phyloP scores from a whole-genome alignment of 208 protist species.

The Leishmania turanica region DNA sequence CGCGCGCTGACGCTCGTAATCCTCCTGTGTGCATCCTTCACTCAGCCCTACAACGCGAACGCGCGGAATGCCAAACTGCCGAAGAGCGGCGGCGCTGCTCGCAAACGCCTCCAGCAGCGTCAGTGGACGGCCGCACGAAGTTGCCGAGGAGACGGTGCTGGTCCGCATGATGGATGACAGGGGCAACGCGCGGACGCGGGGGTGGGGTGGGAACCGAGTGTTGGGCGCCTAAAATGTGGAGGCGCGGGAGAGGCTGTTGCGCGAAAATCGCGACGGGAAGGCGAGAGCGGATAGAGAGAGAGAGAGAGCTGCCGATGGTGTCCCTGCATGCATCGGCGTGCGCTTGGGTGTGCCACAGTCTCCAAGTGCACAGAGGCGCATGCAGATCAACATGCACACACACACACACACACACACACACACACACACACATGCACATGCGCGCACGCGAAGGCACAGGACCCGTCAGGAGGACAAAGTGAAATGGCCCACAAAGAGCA shows the following conservation, averaged over 20 bases:
- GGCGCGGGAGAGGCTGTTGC: neutral
- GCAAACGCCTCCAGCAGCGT: conserved; percentile 71
- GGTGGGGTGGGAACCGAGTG: neutral
- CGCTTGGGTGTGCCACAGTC: neutral
- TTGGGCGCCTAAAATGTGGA: no score
- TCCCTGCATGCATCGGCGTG: neutral
- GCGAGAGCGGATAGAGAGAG: neutral
- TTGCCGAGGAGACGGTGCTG: neutral
- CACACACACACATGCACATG: neutral
- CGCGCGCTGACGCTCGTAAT: conserved; percentile 19
- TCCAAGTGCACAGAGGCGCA: no score
- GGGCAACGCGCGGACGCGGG: neutral
- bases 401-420: neutral
- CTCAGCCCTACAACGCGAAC: conserved; percentile 76
- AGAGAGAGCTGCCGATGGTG: neutral
- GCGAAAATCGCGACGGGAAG: neutral
- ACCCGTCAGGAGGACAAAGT: neutral
- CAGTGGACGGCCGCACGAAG: neutral
- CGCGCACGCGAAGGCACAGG: neutral
- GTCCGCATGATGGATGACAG: conserved; percentile 1
- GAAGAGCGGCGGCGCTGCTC: conserved; percentile 57
- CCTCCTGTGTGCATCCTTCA: conserved; percentile 27
- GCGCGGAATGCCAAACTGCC: conserved; percentile 72
- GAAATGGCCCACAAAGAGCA: neutral
- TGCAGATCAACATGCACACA: neutral